Percentiles rank a stretch among this genome's conserved stretches.
Conservation (phyloP, 805 yeast genomes). For the Pichia thaimueangensis region DNA sequence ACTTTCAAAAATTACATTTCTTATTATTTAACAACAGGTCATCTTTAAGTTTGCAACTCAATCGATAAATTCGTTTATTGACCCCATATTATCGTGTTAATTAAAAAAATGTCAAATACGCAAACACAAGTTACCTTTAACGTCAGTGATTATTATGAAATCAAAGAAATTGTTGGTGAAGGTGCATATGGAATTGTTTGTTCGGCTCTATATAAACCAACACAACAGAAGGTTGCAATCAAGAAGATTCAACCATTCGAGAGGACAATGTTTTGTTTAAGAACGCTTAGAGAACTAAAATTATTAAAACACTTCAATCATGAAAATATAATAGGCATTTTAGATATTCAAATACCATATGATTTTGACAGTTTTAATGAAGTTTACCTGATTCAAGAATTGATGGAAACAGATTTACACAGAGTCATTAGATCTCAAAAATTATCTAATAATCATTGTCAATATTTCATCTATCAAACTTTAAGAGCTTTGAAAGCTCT, state of each 20-base stretch:
- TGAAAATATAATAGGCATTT: constrained; percentile 84
- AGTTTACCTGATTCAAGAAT: constrained; percentile 81
- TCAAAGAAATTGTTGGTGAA: constrained; percentile 81
- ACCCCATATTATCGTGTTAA: too few species aligned
- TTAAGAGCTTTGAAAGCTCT: constrained; percentile 83
- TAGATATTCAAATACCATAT: constrained; percentile 83
- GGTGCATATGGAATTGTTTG: constrained; percentile 97
- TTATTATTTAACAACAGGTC: too few species aligned
- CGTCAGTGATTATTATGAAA: constrained; percentile 81
- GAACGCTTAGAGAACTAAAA: constrained; percentile 87
- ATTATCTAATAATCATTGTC: constrained; percentile 87
- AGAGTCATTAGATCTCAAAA: constrained; percentile 76
- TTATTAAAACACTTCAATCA: constrained; percentile 85
- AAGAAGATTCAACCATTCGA: constrained; percentile 92
- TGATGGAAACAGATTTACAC: constrained; percentile 85
- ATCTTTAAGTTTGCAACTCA: too few species aligned
- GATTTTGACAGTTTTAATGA: constrained; percentile 73
- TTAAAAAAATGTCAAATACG: neutral
- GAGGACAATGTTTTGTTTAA: constrained; percentile 77
- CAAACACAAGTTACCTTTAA: constrained; percentile 52
- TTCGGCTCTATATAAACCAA: constrained; percentile 80
- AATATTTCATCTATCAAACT: constrained; percentile 88
- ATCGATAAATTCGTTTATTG: too few species aligned
- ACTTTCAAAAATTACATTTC: too few species aligned
- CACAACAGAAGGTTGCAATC: constrained; percentile 87